Conservation (phyloP, 2,329 filamentous ascomycete genomes). For the Xylariales sp. region DNA sequence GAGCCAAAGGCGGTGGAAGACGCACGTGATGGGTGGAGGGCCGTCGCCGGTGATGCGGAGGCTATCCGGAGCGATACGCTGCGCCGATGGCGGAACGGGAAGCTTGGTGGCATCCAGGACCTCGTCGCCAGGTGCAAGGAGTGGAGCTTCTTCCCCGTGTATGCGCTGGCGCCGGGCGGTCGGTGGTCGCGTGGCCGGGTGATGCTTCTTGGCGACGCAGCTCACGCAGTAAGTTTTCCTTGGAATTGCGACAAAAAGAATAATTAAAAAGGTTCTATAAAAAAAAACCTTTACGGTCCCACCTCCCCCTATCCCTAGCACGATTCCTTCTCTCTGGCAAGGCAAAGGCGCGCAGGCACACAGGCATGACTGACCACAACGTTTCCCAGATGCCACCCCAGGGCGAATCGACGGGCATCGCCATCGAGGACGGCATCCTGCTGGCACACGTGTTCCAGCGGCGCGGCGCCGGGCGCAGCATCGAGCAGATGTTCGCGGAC, state of each 20-base stretch:
- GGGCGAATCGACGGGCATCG: neutral
- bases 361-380: no score
- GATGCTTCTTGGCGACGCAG: conserved; percentile 12
- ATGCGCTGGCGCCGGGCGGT: conserved; percentile 9
- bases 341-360: neutral
- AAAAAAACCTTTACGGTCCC: no score
- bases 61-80: conserved; percentile 12
- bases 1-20: conserved; percentile 10
- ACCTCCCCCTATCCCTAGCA: no score
- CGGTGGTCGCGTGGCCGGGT: conserved; percentile 9
- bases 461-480: neutral
- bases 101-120: conserved; percentile 11
- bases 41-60: conserved; percentile 14
- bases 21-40: conserved; percentile 17
- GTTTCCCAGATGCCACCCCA: conserved; percentile 3
- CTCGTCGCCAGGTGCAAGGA: conserved; percentile 17
- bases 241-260: no score
- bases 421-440: conserved; percentile 2
- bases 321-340: neutral
- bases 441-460: neutral
- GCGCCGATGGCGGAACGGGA: conserved; percentile 10
- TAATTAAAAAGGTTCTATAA: no score
- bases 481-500: neutral
- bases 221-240: conserved; percentile 12
- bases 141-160: conserved; percentile 16